Percentiles rank a stretch among this genome's conserved stretches.
These are phyloP conservation scores for Botrytis squamosa DNA, from an alignment of 2,329 filamentous ascomycete species.

Conservation along the genomic window DNA sequence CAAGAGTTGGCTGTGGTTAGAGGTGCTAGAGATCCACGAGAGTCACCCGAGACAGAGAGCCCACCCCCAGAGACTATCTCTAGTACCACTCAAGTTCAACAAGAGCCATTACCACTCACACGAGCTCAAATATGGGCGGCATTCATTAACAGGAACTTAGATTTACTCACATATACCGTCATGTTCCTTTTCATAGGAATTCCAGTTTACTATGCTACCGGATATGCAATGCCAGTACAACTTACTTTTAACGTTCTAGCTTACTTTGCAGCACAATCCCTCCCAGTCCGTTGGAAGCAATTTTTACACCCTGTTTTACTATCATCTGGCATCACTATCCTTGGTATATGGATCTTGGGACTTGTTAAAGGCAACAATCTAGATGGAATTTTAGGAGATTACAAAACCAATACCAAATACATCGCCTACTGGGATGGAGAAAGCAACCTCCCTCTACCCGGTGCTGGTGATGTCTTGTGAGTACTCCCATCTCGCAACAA, in stretches of 20 bases:
- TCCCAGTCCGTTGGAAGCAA: conserved; percentile 50
- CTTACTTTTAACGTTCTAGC: conserved; percentile 51
- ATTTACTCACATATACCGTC: conserved; percentile 46
- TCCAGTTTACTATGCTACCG: conserved; percentile 53
- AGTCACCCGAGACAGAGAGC: conserved; percentile 27
- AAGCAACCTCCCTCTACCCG: conserved; percentile 42
- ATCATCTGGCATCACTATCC: conserved; percentile 52
- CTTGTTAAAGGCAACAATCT: conserved; percentile 46
- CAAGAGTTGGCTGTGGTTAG: conserved; percentile 37
- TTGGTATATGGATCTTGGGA: conserved; percentile 54
- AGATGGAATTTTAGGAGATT: conserved; percentile 45
- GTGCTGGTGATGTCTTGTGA: conserved; percentile 55
- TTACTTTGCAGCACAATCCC: conserved; percentile 50
- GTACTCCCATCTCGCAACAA: not conserved
- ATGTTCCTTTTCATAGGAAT: conserved; percentile 53
- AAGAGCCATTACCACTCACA: conserved; percentile 46
- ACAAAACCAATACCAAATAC: conserved; percentile 55
- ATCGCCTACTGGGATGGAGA: conserved; percentile 49
- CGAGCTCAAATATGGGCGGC: conserved; percentile 52
- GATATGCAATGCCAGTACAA: conserved; percentile 50
- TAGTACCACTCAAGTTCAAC: conserved; percentile 36
- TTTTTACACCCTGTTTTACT: conserved; percentile 59
- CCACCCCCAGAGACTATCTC: conserved; percentile 6
- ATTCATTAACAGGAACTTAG: conserved; percentile 46
- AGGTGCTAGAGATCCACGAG: conserved; percentile 32